Conservation (phyloP, 2,329 filamentous ascomycete genomes). For the Dissoconium aciculare region DNA sequence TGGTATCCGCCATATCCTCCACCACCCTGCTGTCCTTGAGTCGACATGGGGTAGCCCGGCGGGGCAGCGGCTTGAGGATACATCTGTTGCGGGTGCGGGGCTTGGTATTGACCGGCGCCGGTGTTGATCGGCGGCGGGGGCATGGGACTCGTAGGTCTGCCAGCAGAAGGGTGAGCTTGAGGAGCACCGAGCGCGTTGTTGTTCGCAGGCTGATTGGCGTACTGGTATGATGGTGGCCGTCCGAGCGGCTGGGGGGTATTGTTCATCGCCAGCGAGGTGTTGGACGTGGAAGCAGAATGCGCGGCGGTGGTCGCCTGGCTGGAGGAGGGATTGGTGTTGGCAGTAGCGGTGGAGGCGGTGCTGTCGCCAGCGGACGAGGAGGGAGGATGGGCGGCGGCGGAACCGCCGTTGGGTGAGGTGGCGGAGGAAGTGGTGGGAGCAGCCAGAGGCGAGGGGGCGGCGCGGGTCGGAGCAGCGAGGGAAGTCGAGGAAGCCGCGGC, state of each 20-base stretch:
- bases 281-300: slow-evolving; percentile 29
- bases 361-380: slow-evolving; percentile 14
- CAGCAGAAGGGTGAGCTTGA: slow-evolving; percentile 27
- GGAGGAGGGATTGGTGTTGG: slow-evolving; percentile 8
- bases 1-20: slow-evolving; percentile 10
- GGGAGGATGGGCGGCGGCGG: slow-evolving; percentile 10
- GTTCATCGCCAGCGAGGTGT: slow-evolving; percentile 43
- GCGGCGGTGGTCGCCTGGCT: slow-evolving; percentile 15
- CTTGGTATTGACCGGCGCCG: slow-evolving; percentile 36
- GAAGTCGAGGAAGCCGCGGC: slow-evolving; percentile 26
- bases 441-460: slow-evolving; percentile 22
- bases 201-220: slow-evolving; percentile 29
- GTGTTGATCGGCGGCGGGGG: slow-evolving; percentile 33
- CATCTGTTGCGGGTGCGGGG: slow-evolving; percentile 29
- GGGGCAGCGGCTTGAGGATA: slow-evolving; percentile 25
- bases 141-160: slow-evolving; percentile 33
- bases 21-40: slow-evolving; percentile 17
- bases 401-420: slow-evolving; percentile 4
- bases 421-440: slow-evolving; percentile 22
- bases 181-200: slow-evolving; percentile 25
- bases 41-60: slow-evolving; percentile 26
- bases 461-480: slow-evolving; percentile 16
- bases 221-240: slow-evolving; percentile 50
- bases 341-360: slow-evolving; percentile 23
- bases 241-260: slow-evolving; percentile 30